Conservation (phyloP, 768 basidiomycete species). For the Pleurotus salmoneostramineus region DNA sequence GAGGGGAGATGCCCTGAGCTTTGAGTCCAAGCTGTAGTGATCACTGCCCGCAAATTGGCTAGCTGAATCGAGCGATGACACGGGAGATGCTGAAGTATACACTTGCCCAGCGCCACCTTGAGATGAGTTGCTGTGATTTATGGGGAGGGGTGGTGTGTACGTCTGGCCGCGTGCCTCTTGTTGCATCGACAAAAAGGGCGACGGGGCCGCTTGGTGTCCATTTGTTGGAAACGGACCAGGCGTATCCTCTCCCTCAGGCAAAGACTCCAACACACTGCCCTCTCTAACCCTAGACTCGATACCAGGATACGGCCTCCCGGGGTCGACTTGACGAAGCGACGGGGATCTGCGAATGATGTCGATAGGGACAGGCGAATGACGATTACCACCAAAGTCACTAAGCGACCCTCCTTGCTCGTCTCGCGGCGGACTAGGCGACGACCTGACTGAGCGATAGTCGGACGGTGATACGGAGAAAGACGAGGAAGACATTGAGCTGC, state of each 20-base stretch:
- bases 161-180: constrained; percentile 33
- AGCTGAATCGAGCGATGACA: constrained; percentile 73
- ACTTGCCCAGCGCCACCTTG: constrained; percentile 40
- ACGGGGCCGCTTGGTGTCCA: constrained; percentile 16
- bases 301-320: constrained; percentile 35
- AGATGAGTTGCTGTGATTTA: constrained; percentile 30
- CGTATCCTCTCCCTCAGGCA: constrained; percentile 52
- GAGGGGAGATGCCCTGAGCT: constrained; percentile 71
- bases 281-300: constrained; percentile 42
- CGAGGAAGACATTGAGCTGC: constrained; percentile 47
- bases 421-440: constrained; percentile 64
- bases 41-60: constrained; percentile 57
- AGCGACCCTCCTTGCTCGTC: constrained; percentile 27
- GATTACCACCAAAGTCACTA: constrained; percentile 20
- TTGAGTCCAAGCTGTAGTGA: constrained; percentile 56
- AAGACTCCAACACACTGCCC: constrained; percentile 43
- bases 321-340: constrained; percentile 39
- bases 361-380: constrained; percentile 27
- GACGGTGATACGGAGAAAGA: constrained; percentile 57
- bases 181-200: constrained; percentile 35
- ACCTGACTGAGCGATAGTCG: constrained; percentile 63
- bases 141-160: constrained; percentile 43
- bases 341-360: constrained; percentile 45
- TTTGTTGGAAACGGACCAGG: constrained; percentile 25
- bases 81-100: constrained; percentile 67